Base-by-base conservation (phyloP, 2,329 filamentous ascomycete genomes). In the Pyricularia sp. region DNA sequence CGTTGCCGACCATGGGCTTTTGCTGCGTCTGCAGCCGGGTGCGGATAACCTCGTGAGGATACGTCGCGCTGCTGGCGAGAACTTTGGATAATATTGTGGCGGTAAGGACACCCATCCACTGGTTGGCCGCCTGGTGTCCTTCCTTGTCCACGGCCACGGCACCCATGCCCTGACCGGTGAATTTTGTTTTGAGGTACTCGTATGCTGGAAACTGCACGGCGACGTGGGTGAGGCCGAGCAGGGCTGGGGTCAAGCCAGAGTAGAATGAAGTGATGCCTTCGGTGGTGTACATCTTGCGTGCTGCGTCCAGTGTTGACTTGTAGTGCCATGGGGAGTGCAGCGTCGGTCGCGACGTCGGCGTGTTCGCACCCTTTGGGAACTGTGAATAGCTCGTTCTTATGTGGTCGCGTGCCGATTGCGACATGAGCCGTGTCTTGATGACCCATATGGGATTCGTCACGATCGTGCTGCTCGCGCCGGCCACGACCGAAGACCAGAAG, bases 371-470 rank as follows among this genome's bases (percentile, higher is more conserved):
- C 72, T 83, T 83, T 64, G 85, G 82, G 70, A 82, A 81, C 70
- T 77, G 71, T 30, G 80, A 81, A 71, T 81, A 79, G 20, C 78
- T 82, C 76, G 76, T 82, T 76, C 79, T 82, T 78, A 76, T 79
- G 76, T 78, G 82, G 71, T 75, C 72, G 55, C 72, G 84, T 75
- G 75, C 85, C 76, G 75, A 91, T 81, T 98, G 95, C 55, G 95
- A 97, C 95, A 98, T 98, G 74, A 99, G 86, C 73, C 95, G 87
- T 66, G 95, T 99, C 81, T 99, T 99, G 82, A 99, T 97, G 55
- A 99, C 95, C 95, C 95, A 99, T 71, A 99, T 99, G 0, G 95
- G 95, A 78, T 98, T 99, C 28, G 95, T 99, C 71, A 90, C 91
- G 71, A 98, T 85, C 4, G 95, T 99, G 73, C 94, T 97, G 81